Percentiles rank a stretch among this genome's conserved stretches.
These are phyloP conservation scores for Solanum boliviense DNA, from an alignment of 257 asterid genomes.

Conservation along the genomic window DNA sequence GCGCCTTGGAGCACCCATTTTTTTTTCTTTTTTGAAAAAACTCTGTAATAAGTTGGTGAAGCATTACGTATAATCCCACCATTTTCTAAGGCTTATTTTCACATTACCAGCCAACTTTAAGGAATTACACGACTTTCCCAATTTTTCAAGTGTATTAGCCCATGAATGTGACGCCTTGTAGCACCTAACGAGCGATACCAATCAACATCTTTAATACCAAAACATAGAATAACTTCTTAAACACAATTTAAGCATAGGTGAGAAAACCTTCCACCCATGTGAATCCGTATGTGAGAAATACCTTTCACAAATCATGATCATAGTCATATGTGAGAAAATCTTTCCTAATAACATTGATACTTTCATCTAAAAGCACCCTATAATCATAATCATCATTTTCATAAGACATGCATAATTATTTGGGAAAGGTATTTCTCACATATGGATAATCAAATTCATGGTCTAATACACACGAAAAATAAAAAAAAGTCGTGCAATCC, in stretches of 20 bases:
- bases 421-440: neutral
- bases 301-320: too few species aligned
- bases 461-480: neutral
- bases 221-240: neutral
- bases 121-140: neutral
- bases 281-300: neutral
- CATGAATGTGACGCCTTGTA: neutral
- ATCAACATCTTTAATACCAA: neutral
- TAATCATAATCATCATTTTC: neutral
- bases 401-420: neutral
- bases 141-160: neutral
- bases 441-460: neutral
- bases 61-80: neutral
- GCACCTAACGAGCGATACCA: neutral
- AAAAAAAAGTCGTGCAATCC: too few species aligned
- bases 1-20: neutral
- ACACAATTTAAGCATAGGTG: neutral
- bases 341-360: neutral
- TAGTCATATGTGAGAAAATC: neutral
- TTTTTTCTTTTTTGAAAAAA: too few species aligned
- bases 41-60: neutral
- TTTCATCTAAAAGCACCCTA: neutral
- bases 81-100: too few species aligned
- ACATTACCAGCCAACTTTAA: too few species aligned
- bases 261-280: neutral